Evolutionary conservation across 306 rosid species (phyloP), one percentile per base, ranked within the genome.

Genomic region (Arachis hypogaea): DNA sequence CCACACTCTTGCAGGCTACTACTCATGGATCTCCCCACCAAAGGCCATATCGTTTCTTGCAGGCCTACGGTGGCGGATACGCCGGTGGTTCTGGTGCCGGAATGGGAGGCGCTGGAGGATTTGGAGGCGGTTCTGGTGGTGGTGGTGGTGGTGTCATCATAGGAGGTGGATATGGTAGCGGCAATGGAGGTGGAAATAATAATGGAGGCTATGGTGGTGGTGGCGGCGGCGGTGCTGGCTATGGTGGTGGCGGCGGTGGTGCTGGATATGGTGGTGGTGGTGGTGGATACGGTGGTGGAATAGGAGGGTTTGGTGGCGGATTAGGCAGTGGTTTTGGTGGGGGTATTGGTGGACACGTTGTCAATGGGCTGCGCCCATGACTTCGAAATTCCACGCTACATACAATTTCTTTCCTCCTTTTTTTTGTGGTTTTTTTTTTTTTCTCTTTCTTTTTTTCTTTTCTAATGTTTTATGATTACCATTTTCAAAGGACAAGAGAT

Each of bases 1-100:
- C 72, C 10, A 7, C 69, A 3, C 49, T 80, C 63, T 55, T 78
- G 38, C 54, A 68, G 7, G 47, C 69, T 38, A 52, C 69, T n/a
- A 56, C 47, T 38, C 80, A 77, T 43, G 70, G 47, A 71, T 9
- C 68, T 72, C 72, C 56, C 11, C 69, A 63, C 28, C 61, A 78
- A 47, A 87, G 69, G 72, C 11, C 69, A 43, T 3, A 70, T 47
- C 79, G 44, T 64, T 66, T 43, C 70, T 62, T 81, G 51, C 86
- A 82, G 55, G 68, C 69, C 36, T 77, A 33, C 63, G 85, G 83
- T 55, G 81, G 18, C 30, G 56, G 54, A 0, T 84, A 80, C 54
- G 68, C 68, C 57, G 84, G 83, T 49, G 81, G 40, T 50, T 64
- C 22, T 18, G 54, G 3, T 33, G 4, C 38, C 38, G 38, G 38